phyloP scores from a whole-genome alignment of 2,329 filamentous ascomycete species.

The Fusarium duplospermum region DNA sequence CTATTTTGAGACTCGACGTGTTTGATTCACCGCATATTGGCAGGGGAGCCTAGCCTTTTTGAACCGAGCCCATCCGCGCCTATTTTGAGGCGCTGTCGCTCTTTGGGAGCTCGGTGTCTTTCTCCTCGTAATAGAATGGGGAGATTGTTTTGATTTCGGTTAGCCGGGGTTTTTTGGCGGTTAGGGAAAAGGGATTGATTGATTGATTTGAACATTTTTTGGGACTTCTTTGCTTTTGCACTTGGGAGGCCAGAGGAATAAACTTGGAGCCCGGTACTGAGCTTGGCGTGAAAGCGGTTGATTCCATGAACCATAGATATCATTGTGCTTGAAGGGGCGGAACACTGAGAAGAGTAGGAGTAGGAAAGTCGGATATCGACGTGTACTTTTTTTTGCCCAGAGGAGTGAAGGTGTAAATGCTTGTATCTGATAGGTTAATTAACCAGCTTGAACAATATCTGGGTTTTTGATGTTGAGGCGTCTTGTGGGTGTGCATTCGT shows the following conservation, averaged over 20 bases:
- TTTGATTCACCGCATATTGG: slow-evolving; percentile 37
- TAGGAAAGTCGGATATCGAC: slow-evolving; percentile 10
- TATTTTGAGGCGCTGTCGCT: slow-evolving; percentile 26
- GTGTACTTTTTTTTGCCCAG: slow-evolving; percentile 13
- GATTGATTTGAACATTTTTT: slow-evolving; percentile 40
- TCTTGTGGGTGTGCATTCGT: not conserved
- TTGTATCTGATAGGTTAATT: slow-evolving; percentile 37
- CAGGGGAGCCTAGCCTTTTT: slow-evolving; percentile 31
- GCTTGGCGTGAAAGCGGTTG: slow-evolving; percentile 34
- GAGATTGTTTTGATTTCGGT: slow-evolving; percentile 34
- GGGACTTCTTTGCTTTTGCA: slow-evolving; percentile 40
- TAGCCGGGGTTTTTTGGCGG: slow-evolving; percentile 38
- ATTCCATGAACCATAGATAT: slow-evolving; percentile 36
- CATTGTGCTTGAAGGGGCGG: slow-evolving; percentile 20
- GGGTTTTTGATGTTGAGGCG: not conserved
- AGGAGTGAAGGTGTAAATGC: slow-evolving; percentile 33
- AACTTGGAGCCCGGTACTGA: slow-evolving; percentile 24
- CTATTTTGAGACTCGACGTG: slow-evolving; percentile 33
- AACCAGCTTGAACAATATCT: slow-evolving; percentile 22
- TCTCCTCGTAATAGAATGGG: slow-evolving; percentile 28
- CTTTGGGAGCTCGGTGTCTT: slow-evolving; percentile 30
- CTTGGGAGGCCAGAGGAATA: slow-evolving; percentile 22
- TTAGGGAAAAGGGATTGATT: slow-evolving; percentile 42
- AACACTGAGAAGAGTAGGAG: slow-evolving; percentile 9
- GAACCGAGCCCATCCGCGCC: slow-evolving; percentile 28